phyloP scores from a whole-genome alignment of 495 filamentous ascomycete species.

The Neurospora terricola region DNA sequence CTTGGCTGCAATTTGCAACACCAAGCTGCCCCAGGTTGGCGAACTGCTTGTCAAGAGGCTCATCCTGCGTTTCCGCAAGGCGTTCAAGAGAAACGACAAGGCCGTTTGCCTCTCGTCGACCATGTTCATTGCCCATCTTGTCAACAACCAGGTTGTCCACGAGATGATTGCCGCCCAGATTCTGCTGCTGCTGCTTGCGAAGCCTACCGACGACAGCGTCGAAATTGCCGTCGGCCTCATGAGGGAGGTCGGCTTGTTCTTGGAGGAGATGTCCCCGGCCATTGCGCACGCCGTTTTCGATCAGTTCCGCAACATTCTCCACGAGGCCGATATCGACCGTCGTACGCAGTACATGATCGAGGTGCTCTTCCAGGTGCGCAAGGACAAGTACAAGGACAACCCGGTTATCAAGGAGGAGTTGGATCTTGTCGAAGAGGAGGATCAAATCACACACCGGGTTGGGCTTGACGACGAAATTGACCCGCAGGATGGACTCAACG shows the following conservation, averaged over 20 bases:
- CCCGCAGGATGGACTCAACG: conserved; percentile 74
- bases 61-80: conserved; percentile 88
- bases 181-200: conserved; percentile 74
- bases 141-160: conserved; percentile 91
- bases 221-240: conserved; percentile 93
- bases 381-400: conserved; percentile 94
- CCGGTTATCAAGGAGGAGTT: conserved; percentile 84
- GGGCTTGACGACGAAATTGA: conserved; percentile 74
- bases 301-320: conserved; percentile 86
- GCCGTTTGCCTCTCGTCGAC: conserved; percentile 83
- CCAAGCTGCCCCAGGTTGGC: conserved; percentile 88
- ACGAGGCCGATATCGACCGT: conserved; percentile 94
- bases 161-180: conserved; percentile 90
- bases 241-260: conserved; percentile 80
- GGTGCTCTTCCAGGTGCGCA: conserved; percentile 91
- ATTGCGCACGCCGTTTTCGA: conserved; percentile 89
- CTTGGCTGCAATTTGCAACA: conserved; percentile 94
- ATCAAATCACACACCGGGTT: conserved; percentile 84
- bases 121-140: conserved; percentile 88
- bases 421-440: conserved; percentile 92
- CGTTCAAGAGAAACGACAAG: conserved; percentile 95
- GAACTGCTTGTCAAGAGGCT: conserved; percentile 81
- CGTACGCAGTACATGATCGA: conserved; percentile 98
- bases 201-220: conserved; percentile 94
- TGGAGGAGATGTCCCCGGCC: conserved; percentile 84